Conservation (phyloP, 306 rosid species). For the Inga laurina region DNA sequence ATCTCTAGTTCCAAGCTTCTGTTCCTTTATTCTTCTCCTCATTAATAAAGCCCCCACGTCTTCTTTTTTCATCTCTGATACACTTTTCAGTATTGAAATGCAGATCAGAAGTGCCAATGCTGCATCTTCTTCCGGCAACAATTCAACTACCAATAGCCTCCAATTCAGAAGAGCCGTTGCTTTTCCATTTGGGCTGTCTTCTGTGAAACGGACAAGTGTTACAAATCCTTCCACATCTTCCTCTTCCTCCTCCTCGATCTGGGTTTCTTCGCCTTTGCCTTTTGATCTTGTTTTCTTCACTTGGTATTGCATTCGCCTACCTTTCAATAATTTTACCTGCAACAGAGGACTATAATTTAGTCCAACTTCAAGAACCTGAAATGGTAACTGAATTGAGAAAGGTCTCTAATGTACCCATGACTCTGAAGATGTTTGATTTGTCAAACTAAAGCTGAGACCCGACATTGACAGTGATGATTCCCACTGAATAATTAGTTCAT, state of each 20-base stretch:
- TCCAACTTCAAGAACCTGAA: conserved; percentile 20
- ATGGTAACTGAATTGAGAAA: conserved; percentile 1
- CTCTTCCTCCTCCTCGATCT: conserved; percentile 28
- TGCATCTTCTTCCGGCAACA: conserved; percentile 84
- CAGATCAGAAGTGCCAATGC: conserved; percentile 73
- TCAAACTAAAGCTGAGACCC: conserved; percentile 60
- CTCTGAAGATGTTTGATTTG: conserved; percentile 52
- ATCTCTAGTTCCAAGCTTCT: conserved; percentile 61
- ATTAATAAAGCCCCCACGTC: conserved; percentile 71
- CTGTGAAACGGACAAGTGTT: conserved; percentile 70
- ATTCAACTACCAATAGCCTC: conserved; percentile 72
- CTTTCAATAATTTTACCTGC: conserved; percentile 80
- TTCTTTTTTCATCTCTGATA: conserved; percentile 73
- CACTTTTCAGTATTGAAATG: conserved; percentile 69
- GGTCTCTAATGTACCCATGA: conserved; percentile 52
- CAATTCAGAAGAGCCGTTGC: conserved; percentile 90
- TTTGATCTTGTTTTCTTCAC: conserved; percentile 39
- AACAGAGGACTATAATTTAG: conserved; percentile 1
- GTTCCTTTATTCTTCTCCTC: conserved; percentile 79
- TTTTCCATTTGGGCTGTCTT: conserved; percentile 68
- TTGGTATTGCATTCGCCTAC: conserved; percentile 73
- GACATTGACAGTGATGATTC: conserved; percentile 57
- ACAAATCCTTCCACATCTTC: conserved; percentile 67
- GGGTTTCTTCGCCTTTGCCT: conserved; percentile 31
- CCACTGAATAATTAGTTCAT: conserved; percentile 66